Evolutionary conservation across 345 rosid species (phyloP).

Genomic region (Rubroshorea leprosula): DNA sequence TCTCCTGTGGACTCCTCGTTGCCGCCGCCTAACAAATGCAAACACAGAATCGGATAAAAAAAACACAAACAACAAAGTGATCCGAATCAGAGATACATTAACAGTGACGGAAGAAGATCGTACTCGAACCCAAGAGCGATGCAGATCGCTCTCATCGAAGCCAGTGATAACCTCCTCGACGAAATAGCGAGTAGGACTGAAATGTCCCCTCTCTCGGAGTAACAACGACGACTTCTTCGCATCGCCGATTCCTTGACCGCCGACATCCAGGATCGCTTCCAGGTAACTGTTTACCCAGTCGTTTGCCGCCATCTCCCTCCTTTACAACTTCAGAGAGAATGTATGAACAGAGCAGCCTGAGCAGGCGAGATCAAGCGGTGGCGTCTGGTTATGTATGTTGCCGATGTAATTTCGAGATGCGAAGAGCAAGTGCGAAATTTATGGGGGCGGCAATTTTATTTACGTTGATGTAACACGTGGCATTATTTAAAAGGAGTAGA

Average conservation of each 20-base stretch:
- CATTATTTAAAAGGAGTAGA: too few relatives aligned
- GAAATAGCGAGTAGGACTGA: slow-evolving; percentile 68
- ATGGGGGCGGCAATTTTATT: too few relatives aligned
- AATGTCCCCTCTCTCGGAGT: slow-evolving; percentile 74
- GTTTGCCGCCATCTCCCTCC: slow-evolving; percentile 54
- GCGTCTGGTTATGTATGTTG: too few relatives aligned
- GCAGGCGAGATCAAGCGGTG: too few relatives aligned
- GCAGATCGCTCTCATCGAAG: slow-evolving; percentile 86
- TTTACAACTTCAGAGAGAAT: neutral
- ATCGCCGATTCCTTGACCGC: slow-evolving; percentile 40
- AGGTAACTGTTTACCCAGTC: slow-evolving; percentile 70
- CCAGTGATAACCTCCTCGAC: slow-evolving; percentile 76
- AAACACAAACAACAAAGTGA: too few relatives aligned
- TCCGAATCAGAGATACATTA: too few relatives aligned
- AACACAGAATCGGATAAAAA: neutral
- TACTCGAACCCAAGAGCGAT: slow-evolving; percentile 80
- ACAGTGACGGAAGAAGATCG: too few relatives aligned
- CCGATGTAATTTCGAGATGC: too few relatives aligned
- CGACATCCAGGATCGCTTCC: slow-evolving; percentile 61
- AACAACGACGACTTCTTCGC: slow-evolving; percentile 50
- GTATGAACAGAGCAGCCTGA: too few relatives aligned
- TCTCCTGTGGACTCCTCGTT: slow-evolving; percentile 76
- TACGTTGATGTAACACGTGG: too few relatives aligned
- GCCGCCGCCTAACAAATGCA: slow-evolving; percentile 54
- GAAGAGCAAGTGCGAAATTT: too few relatives aligned